Percentiles rank a stretch among this genome's conserved stretches.
Conservation (phyloP, 768 basidiomycete genomes). For the Dentipellis sp. region DNA sequence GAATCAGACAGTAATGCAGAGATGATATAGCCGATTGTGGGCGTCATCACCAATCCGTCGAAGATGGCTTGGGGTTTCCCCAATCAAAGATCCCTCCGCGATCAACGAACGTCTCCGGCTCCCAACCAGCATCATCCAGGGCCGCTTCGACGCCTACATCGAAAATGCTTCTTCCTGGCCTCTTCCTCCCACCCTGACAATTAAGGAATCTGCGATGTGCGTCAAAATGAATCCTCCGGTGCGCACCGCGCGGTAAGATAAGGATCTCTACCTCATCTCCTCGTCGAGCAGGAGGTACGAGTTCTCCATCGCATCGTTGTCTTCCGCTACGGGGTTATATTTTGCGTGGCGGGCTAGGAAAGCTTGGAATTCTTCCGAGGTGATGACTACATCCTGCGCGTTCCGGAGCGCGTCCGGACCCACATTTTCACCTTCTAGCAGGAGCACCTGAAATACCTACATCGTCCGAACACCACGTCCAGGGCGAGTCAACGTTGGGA, state of each 20-base stretch:
- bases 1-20: too few species aligned
- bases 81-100: conserved; percentile 19
- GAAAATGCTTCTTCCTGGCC: conserved; percentile 16
- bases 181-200: conserved; percentile 15
- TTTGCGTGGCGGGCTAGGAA: conserved; percentile 10
- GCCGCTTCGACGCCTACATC: conserved; percentile 19
- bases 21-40: too few species aligned
- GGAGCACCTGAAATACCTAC: neutral
- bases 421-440: conserved; percentile 13
- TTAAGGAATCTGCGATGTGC: conserved; percentile 15
- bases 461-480: neutral
- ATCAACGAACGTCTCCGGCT: conserved; percentile 14
- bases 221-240: neutral
- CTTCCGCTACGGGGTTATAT: conserved; percentile 8
- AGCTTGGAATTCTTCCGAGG: conserved; percentile 9
- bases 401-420: conserved; percentile 8
- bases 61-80: conserved; percentile 4
- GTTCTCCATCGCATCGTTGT: conserved; percentile 13
- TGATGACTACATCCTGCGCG: conserved; percentile 7
- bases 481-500: neutral
- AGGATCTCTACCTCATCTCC: conserved; percentile 7
- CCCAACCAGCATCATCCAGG: conserved; percentile 18
- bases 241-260: neutral
- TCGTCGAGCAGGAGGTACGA: conserved; percentile 14
- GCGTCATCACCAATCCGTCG: neutral